These are phyloP conservation scores for Plasmodium gonderi DNA, from an alignment of 169 alveolate species.

Conservation along the genomic window DNA sequence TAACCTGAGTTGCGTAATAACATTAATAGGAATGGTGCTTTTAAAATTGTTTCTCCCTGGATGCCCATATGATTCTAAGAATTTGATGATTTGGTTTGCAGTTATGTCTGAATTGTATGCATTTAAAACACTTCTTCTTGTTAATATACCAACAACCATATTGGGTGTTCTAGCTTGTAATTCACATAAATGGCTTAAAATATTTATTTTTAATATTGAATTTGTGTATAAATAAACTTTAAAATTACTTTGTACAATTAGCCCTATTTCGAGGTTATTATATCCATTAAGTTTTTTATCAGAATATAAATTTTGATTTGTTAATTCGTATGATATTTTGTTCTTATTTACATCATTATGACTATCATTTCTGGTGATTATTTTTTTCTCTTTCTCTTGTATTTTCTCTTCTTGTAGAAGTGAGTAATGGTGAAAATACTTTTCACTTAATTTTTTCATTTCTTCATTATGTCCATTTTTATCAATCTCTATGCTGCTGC, in stretches of 20 bases:
- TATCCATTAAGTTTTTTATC: conserved; percentile 60
- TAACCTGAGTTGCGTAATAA: conserved; percentile 87
- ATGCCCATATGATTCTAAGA: conserved; percentile 86
- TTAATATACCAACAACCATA: conserved; percentile 88
- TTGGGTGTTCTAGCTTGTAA: conserved; percentile 90
- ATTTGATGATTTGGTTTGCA: conserved; percentile 89
- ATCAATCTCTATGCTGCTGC: not conserved
- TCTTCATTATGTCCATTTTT: not conserved
- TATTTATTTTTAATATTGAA: conserved; percentile 87
- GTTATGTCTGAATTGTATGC: conserved; percentile 90
- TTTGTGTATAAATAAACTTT: conserved; percentile 92
- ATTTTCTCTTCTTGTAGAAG: not conserved
- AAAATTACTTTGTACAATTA: conserved; percentile 91
- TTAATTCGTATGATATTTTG: not conserved
- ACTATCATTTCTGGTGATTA: not conserved
- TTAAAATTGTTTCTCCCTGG: conserved; percentile 77
- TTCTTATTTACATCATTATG: not conserved
- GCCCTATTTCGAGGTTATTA: conserved; percentile 82
- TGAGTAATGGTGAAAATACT: conserved; percentile 36
- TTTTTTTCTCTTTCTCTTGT: not conserved
- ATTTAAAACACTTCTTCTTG: conserved; percentile 87
- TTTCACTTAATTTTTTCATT: conserved; percentile 21
- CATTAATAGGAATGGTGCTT: conserved; percentile 87
- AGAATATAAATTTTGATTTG: conserved; percentile 9
- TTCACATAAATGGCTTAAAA: conserved; percentile 89